Evolutionary conservation across 2,329 filamentous ascomycete genomes (phyloP), one percentile per base, ranked within the genome.

Genomic region (Diplodia corticola): DNA sequence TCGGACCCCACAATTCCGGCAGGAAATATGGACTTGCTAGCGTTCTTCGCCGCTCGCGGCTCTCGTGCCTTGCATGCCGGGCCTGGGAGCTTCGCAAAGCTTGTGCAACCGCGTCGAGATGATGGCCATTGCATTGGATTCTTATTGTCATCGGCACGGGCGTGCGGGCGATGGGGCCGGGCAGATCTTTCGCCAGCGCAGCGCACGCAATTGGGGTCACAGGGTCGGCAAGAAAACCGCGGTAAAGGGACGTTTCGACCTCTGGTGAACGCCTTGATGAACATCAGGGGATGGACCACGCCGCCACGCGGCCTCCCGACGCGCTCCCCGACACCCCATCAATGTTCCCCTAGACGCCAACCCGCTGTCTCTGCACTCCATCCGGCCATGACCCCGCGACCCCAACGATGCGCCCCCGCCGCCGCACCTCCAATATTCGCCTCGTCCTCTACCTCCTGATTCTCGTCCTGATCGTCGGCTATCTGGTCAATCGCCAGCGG

Each of bases 371-470:
- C 37, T 33, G 51, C 22, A 35, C 40, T 44, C 17, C 40, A 44
- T 24, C 13, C 51, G 40, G 63, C 63, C 63, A 65, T 65, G 63
- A 57, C 22, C 48, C 28, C 46, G 48, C 30, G 20, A 49, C 15
- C 26, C 24, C 51, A 54, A 28, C n/a, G 10, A 59, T 17, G 50
- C 60, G 64, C 44, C 37, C 37, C 46, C 49, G 40, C 46, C 64
- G 64, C 57, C 64, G 55, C 49, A 49, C 55, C 55, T 61, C 64
- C 37, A 66, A 63, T 35, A 61, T 66, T 48, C 64, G 64, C 48
- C 59, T 63, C 55, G 64, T 48, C 49, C 64, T 66, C 55, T 66
- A 61, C 49, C 48, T 50, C n/a, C 64, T 66, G 17, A 26, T 33
- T 5, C 44, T 66, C 48, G 33, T 66, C 17, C 64, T 66, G 30